phyloP scores from a whole-genome alignment of 805 yeast species.

The Candida argentea region DNA sequence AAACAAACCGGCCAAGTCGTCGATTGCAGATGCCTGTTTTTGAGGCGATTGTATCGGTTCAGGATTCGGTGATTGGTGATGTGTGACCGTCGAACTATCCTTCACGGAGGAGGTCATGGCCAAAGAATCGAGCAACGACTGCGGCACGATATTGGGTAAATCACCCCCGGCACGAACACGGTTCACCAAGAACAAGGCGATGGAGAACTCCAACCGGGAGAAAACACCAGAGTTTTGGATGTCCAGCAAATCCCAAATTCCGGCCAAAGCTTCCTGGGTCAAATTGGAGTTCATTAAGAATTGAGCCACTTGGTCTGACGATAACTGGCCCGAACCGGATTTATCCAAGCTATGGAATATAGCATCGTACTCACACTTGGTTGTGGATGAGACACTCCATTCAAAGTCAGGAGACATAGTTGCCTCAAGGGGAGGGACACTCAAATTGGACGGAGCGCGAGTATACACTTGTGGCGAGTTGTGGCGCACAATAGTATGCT shows the following conservation, averaged over 20 bases:
- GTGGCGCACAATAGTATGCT: conserved; percentile 25
- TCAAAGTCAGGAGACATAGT: no score
- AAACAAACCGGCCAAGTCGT: conserved; percentile 50
- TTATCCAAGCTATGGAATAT: conserved; percentile 76
- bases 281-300: conserved; percentile 83
- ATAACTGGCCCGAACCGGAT: conserved; percentile 46
- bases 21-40: conserved; percentile 44
- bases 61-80: conserved; percentile 4
- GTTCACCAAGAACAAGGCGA: conserved; percentile 90
- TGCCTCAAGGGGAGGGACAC: conserved; percentile 7
- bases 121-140: conserved; percentile 36
- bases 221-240: conserved; percentile 78
- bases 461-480: conserved; percentile 4
- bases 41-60: conserved; percentile 1
- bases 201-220: conserved; percentile 72
- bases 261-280: conserved; percentile 74
- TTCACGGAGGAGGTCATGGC: conserved; percentile 9
- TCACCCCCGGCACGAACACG: conserved; percentile 68
- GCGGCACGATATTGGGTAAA: conserved; percentile 73
- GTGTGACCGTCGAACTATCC: conserved; percentile 7
- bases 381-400: conserved; percentile 63
- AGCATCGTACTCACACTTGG: conserved; percentile 66
- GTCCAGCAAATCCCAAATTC: conserved; percentile 92
- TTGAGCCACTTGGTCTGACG: conserved; percentile 76
- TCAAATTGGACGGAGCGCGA: conserved; percentile 6